A percentile compares a stretch with the other conserved stretches of the same genome.
Conservation (phyloP, 2,329 filamentous ascomycete species). For the Colletotrichum aenigma region DNA sequence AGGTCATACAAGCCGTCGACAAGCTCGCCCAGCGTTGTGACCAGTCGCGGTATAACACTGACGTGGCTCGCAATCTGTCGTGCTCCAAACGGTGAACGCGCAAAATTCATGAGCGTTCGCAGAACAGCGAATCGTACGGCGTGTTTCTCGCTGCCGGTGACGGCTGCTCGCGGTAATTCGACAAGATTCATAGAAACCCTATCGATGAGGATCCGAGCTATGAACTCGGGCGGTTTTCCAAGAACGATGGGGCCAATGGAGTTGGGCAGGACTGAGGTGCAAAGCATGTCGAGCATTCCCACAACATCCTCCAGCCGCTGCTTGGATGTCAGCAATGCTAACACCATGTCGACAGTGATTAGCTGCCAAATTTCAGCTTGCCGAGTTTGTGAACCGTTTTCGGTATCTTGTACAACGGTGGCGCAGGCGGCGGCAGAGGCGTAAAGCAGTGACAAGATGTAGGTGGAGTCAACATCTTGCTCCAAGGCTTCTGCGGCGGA, state of each 20-base stretch:
- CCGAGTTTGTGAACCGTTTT: conserved; percentile 30
- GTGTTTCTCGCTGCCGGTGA: conserved; percentile 42
- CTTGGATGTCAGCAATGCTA: conserved; percentile 70
- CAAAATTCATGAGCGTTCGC: conserved; percentile 63
- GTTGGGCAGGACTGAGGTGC: conserved; percentile 65
- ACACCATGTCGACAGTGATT: conserved; percentile 69
- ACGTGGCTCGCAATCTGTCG: conserved; percentile 71
- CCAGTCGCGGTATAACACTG: conserved; percentile 74
- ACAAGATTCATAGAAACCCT: conserved; percentile 67
- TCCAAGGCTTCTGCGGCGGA: conserved; percentile 34
- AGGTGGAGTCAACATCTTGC: conserved; percentile 65
- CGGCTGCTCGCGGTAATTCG: conserved; percentile 54
- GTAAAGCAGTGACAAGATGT: conserved; percentile 71
- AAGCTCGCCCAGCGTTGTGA: conserved; percentile 66
- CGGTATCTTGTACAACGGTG: conserved; percentile 35
- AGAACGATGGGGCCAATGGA: conserved; percentile 70
- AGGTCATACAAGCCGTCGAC: conserved; percentile 75
- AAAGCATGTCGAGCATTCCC: conserved; percentile 68
- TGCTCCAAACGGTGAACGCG: conserved; percentile 65
- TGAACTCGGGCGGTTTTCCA: conserved; percentile 44
- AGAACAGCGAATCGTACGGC: conserved; percentile 51
- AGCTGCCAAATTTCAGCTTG: conserved; percentile 67
- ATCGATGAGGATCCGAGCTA: conserved; percentile 59
- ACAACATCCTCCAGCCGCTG: conserved; percentile 68
- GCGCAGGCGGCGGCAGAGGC: conserved; percentile 65